Evolutionary conservation across 2,329 filamentous ascomycete species (phyloP), one percentile per base, ranked within the genome.

Genomic region (Westerdykella sp.): DNA sequence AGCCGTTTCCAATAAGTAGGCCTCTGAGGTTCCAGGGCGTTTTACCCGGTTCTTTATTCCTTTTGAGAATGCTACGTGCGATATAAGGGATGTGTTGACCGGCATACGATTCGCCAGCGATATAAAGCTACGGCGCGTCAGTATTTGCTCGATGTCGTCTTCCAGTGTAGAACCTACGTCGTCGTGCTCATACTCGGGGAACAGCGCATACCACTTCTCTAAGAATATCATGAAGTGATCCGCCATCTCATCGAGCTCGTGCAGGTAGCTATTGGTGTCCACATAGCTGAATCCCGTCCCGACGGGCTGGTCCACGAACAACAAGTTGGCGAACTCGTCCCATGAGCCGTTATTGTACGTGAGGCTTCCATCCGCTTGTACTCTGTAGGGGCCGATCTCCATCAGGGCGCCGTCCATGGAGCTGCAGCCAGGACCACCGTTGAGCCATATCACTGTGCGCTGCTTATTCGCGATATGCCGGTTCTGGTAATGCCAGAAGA

Each of bases 401-500:
- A 97, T 97, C 74, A 97, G 69, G 2, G 88, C 89, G 54, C 91
- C 93, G 66, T 98, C 94, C 76, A 96, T 90, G 22, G 91, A 97
- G 67, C 89, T 96, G 69, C 93, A 98, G 22, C 94, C 93, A 1
- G 93, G 93, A 0, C 93, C 94, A 42, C 93, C 94, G 63, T 98
- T 98, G 45, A 98, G 72, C 93, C 94, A 98, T 60, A 98, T 83
- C 10, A 98, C 85, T 2, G 90, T 95, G 45, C 93, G 81, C 66
- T 93, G 87, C 56, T 79, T 81, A 64, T 97, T 87, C 44, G 89
- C 91, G 54, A 98, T 95, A 67, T 98, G 93, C 55, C 87, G 80
- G 65, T 97, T 97, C 65, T 95, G 82, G 65, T 87, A 96, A 62
- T 96, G 87, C 93, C 93, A 98, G 75, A 98, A 98, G 75, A 97